Evolutionary conservation across 1,284 basidiomycete species (phyloP), one percentile per base, ranked within the genome.

Genomic region (Naganishia liquefaciens): DNA sequence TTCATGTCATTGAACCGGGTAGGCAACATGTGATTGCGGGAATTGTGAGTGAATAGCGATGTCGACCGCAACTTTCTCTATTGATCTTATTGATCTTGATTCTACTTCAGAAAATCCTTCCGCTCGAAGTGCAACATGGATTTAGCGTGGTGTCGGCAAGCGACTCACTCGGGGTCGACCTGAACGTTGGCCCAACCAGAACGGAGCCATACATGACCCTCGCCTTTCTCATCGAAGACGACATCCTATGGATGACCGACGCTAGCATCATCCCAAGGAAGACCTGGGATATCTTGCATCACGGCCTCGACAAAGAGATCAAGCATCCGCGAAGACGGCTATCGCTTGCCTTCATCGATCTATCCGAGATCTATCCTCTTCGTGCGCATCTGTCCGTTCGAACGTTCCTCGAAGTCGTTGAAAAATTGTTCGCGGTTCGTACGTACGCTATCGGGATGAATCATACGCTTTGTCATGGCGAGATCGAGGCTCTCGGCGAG

Each of bases 211-310:
- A 60, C 39, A 46, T 49, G 15, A 37, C 37, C 19, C 47, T 60
- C 37, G 57, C 57, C 4, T 60, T 60, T 30, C 28, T 60, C 17
- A 25, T 60, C 13, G 57, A 50, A 6, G 57, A 47, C 19, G 37
- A 60, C 28, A 19, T 60, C 4, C 10, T 60, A 5, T 60, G 47
- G 44, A 60, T 60, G 57, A 49, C 44, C 3, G 57, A 60, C 37
- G 44, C 27, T 13, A 37, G 47, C 21, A n/a, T 17, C 5, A 39
- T 60, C 25, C 44, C 57, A 5, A 19, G 39, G 49, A 49, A 50
- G 44, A 25, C 44, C 6, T 60, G 57, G 57, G 27, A 43, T 1
- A 43, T 55, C 39, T 17, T 55, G 23, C 53, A 44, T 15, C 30
- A 44, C 40, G 54, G 54, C 54, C 25, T 44, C 7, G 19, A 40